Conservation (phyloP, 2,329 filamentous ascomycete genomes). For the Harringtonia aguacate region DNA sequence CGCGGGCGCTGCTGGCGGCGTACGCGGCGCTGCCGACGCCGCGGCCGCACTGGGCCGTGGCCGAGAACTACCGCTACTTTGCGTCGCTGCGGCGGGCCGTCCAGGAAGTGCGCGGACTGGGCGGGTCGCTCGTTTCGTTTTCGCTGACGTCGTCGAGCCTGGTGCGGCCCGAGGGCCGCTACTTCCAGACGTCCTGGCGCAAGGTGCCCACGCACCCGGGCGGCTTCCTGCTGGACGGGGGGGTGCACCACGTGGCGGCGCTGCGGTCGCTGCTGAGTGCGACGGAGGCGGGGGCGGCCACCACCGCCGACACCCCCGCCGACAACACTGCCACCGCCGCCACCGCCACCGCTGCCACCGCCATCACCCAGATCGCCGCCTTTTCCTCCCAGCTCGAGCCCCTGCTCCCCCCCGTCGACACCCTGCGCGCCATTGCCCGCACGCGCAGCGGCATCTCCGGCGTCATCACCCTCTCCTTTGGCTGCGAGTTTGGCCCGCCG, state of each 20-base stretch:
- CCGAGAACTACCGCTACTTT: conserved; percentile 59
- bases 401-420: conserved; percentile 56
- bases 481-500: conserved; percentile 19
- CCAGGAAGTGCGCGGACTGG: conserved; percentile 14
- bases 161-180: conserved; percentile 33
- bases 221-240: conserved; percentile 66
- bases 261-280: conserved; percentile 46
- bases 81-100: conserved; percentile 14
- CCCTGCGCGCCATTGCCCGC: conserved; percentile 42
- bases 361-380: conserved; percentile 30
- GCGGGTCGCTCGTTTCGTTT: conserved; percentile 21
- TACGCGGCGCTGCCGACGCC: conserved; percentile 11
- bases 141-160: conserved; percentile 30
- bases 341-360: conserved; percentile 5
- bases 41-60: conserved; percentile 44
- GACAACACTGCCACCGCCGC: too few species aligned
- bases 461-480: conserved; percentile 17
- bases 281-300: conserved; percentile 16
- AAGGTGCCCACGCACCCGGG: conserved; percentile 61
- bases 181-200: conserved; percentile 45
- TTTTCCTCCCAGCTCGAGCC: conserved; percentile 42
- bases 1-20: conserved; percentile 17
- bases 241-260: conserved; percentile 60
- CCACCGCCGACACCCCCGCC: conserved; percentile 27
- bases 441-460: conserved; percentile 17